A percentile compares a stretch with the other conserved stretches of the same genome.
Evolutionary conservation across 2,329 filamentous ascomycete genomes (phyloP).

Genomic region (Fusarium fracticaudum): DNA sequence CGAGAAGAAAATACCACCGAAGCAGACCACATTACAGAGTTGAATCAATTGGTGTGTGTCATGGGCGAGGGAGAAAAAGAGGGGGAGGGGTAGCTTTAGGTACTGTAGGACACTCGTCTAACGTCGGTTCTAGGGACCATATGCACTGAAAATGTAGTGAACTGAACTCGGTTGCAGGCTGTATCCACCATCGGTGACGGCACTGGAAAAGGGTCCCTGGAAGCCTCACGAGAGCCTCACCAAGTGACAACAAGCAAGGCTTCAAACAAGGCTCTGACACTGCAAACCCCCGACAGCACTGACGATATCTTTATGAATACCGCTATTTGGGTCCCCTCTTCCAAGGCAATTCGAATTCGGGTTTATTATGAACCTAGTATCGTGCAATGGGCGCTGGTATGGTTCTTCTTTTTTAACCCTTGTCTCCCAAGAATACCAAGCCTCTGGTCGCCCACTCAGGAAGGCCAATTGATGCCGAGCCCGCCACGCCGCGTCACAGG

Average conservation of each 20-base stretch:
- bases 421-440: slow-evolving; percentile 39
- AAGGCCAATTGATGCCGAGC: slow-evolving; percentile 35
- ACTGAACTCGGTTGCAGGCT: slow-evolving; percentile 12
- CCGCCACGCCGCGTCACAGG: slow-evolving; percentile 43
- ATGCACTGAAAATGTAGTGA: background rate
- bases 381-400: slow-evolving; percentile 17
- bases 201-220: slow-evolving; percentile 11
- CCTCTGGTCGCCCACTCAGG: slow-evolving; percentile 24
- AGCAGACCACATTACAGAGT: background rate
- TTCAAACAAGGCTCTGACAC: slow-evolving; percentile 24
- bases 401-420: slow-evolving; percentile 2
- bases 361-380: slow-evolving; percentile 1
- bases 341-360: slow-evolving; percentile 31
- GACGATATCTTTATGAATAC: slow-evolving; percentile 23
- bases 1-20: slow-evolving; percentile 21
- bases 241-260: slow-evolving; percentile 5
- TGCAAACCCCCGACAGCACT: slow-evolving; percentile 9
- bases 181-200: slow-evolving; percentile 29
- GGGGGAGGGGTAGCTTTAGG: slow-evolving; percentile 4
- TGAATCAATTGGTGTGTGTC: slow-evolving; percentile 23
- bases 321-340: slow-evolving; percentile 24
- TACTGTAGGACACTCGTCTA: slow-evolving; percentile 26
- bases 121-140: slow-evolving; percentile 34
- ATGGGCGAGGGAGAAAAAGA: background rate
- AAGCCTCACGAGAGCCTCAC: slow-evolving; percentile 29